Evolutionary conservation across 345 rosid species (phyloP).

Genomic region (Arabidopsis thaliana): DNA sequence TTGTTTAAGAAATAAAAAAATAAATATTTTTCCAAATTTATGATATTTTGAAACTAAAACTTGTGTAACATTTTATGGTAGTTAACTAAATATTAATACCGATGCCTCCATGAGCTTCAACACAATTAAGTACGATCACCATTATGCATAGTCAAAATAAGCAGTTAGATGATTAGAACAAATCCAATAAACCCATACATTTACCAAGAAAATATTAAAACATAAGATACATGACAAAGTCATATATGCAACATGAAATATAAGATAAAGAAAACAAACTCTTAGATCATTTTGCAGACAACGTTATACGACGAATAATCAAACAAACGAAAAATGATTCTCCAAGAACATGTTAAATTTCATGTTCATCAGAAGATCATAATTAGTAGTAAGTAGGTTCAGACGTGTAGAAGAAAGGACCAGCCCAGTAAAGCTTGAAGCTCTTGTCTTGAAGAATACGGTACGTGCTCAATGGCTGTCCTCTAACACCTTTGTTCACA

Average conservation of each 20-base stretch:
- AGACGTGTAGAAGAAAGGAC: constrained; percentile 49
- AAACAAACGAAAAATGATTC: constrained; percentile 28
- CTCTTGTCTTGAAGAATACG: constrained; percentile 55
- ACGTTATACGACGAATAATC: constrained; percentile 23
- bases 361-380: not conserved
- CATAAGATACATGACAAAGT: constrained; percentile 11
- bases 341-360: constrained; percentile 17
- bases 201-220: too few species aligned
- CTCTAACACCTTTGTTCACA: constrained; percentile 57
- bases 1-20: too few species aligned
- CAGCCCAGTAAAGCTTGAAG: constrained; percentile 49
- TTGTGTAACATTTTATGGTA: too few species aligned
- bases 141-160: not conserved
- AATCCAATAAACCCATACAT: not conserved
- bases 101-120: not conserved
- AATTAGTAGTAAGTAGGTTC: constrained; percentile 50
- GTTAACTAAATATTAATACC: not conserved
- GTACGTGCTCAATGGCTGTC: constrained; percentile 48
- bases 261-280: constrained; percentile 34
- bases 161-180: constrained; percentile 10
- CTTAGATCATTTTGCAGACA: constrained; percentile 35
- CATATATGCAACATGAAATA: not conserved
- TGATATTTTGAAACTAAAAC: too few species aligned
- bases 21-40: too few species aligned
- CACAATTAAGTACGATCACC: not conserved